Base-by-base conservation (phyloP, 2,329 filamentous ascomycete genomes). In the Chrysoporthe cubensis region DNA sequence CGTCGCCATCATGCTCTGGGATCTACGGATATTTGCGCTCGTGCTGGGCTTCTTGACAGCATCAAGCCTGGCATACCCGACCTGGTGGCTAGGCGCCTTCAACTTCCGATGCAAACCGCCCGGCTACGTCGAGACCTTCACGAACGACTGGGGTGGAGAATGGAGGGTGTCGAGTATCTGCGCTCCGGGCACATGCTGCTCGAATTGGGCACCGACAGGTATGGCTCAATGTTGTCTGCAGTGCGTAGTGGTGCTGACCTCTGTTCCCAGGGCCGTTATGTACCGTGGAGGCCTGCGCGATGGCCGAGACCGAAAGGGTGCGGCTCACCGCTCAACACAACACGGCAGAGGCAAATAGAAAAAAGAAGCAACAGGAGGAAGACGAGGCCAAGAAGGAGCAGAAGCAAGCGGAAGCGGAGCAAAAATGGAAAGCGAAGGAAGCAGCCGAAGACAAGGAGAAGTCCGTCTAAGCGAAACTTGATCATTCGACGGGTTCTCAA, bases 151-250 rank as follows among this genome's bases (percentile, higher is more conserved):
- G 66, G 62, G 37, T 18, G 43, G 54, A 43, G 68, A 66, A 52
- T 68, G 68, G 68, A 63, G 62, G 21, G 62, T 69, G 7, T 68
- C 68, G n/a, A 65, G 65, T 14, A 67, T 69, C 0, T 69, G 68
- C 52, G 62, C 52, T 1, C 68, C 68, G 5, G 68, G 68, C 8
- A 67, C 68, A 4, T 69, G 68, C 26, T 69, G 68, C 32, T 57
- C 68, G 14, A 69, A 57, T 40, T 58, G 37, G 16, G 68, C 68
- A 14, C 18, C 18, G 6, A 69, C 68, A 26, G 68, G 63, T 58
- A 48, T 48, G 63, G 52, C 34, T 34, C 13, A 42, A 16, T 34
- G 34, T 18, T 34, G 1, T 40, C n/a, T 52, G 2, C 14, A n/a
- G 44, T 9, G 9, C 4, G 37, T 21, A 4, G 32, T 21, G 9